phyloP scores from a whole-genome alignment of 2,329 filamentous ascomycete species.

The Trichoderma harzianum region DNA sequence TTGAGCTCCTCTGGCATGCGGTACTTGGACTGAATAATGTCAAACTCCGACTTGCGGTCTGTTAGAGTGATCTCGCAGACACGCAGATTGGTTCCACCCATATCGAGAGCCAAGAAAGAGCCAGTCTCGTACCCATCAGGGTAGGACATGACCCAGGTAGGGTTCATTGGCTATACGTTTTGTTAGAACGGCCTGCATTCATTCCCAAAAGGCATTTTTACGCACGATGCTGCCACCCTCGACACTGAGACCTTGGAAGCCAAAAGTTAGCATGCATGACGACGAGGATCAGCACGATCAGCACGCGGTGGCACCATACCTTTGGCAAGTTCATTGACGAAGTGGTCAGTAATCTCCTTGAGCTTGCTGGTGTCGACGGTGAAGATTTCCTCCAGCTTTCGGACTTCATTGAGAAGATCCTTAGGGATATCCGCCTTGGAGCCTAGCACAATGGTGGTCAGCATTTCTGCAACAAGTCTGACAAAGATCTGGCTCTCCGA shows the following conservation, averaged over 20 bases:
- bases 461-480: not conserved
- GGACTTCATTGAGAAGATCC: conserved; percentile 75
- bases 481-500: not conserved
- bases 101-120: conserved; percentile 84
- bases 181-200: conserved; percentile 22
- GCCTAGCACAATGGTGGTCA: conserved; percentile 49
- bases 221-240: conserved; percentile 91
- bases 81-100: conserved; percentile 93
- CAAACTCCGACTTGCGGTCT: conserved; percentile 83
- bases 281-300: not conserved
- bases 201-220: conserved; percentile 20
- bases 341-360: conserved; percentile 87
- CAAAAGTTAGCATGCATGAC: not conserved
- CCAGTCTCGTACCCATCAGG: conserved; percentile 85
- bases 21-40: conserved; percentile 95
- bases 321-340: conserved; percentile 82
- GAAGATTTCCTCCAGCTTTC: conserved; percentile 79
- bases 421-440: conserved; percentile 90
- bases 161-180: conserved; percentile 79
- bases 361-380: conserved; percentile 74
- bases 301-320: conserved; percentile 45
- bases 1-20: conserved; percentile 91
- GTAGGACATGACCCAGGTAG: conserved; percentile 90
- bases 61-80: conserved; percentile 91
- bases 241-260: conserved; percentile 64